Percentiles rank a stretch among this genome's conserved stretches.
Evolutionary conservation across 257 asterid species (phyloP).

Genomic region (Gentiana dahurica): DNA sequence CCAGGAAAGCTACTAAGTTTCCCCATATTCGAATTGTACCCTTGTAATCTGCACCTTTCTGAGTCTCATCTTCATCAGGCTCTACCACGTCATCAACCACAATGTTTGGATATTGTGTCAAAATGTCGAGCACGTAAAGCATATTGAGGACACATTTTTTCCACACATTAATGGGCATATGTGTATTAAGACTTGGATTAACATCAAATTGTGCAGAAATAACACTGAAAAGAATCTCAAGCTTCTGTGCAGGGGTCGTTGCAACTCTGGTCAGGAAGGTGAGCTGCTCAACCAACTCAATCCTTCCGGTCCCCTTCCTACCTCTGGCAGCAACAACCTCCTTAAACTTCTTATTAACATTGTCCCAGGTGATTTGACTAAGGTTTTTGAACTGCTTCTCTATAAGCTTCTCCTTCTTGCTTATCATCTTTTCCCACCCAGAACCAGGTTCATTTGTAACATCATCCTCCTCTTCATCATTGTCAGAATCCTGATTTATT

Average conservation of each 20-base stretch:
- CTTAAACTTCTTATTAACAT: slow-evolving; percentile 81
- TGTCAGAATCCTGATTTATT: slow-evolving; percentile 30
- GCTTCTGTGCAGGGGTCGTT: slow-evolving; percentile 95
- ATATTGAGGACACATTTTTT: slow-evolving; percentile 75
- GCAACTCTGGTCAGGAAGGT: slow-evolving; percentile 87
- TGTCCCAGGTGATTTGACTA: slow-evolving; percentile 90
- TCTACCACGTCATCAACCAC: slow-evolving; percentile 89
- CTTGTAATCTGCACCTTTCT: slow-evolving; percentile 58
- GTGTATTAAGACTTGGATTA: slow-evolving; percentile 69
- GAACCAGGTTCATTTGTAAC: slow-evolving; percentile 17
- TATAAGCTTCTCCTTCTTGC: slow-evolving; percentile 86
- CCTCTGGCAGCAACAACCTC: slow-evolving; percentile 89
- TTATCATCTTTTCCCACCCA: slow-evolving; percentile 80
- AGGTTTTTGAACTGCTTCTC: slow-evolving; percentile 88
- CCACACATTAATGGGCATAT: slow-evolving; percentile 98
- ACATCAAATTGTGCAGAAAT: slow-evolving; percentile 92
- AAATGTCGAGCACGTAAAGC: slow-evolving; percentile 60
- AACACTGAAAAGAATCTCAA: slow-evolving; percentile 84
- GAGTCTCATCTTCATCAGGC: slow-evolving; percentile 87
- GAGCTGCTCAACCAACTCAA: slow-evolving; percentile 91
- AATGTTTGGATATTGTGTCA: slow-evolving; percentile 72
- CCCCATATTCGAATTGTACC: slow-evolving; percentile 93
- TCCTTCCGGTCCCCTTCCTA: slow-evolving; percentile 86
- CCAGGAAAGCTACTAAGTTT: slow-evolving; percentile 83
- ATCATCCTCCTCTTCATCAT: slow-evolving; percentile 24